A percentile compares a stretch with the other conserved stretches of the same genome.
Evolutionary conservation across 139 green algal species (phyloP).

Genomic region (Chlamydomonas eustigma): DNA sequence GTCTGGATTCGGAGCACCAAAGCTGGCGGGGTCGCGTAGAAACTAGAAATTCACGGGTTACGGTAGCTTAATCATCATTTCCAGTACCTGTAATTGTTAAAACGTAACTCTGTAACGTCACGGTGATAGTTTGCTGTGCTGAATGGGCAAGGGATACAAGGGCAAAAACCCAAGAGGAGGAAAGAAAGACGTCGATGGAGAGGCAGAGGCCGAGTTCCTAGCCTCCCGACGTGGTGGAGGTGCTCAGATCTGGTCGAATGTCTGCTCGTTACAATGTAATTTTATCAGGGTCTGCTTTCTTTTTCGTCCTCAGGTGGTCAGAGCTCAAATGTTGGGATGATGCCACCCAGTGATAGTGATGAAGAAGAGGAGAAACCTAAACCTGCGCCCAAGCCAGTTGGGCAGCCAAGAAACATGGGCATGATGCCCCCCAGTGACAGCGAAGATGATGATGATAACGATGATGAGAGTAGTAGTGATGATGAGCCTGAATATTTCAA

Average conservation of each 20-base stretch:
- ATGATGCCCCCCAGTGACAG: constrained; percentile 11
- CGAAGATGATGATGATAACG: neutral
- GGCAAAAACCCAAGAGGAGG: neutral
- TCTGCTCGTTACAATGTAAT: neutral
- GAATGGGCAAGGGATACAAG: constrained; percentile 13
- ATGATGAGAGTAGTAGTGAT: neutral
- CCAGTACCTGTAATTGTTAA: no score
- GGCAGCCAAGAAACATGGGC: neutral
- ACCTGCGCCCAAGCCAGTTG: neutral
- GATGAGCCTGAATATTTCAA: constrained; percentile 6
- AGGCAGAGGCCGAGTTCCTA: constrained; percentile 5
- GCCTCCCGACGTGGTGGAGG: neutral
- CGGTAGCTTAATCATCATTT: no score
- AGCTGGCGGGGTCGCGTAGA: no score
- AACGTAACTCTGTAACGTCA: no score
- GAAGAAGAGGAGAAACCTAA: neutral
- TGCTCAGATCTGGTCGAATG: neutral
- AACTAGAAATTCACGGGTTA: no score
- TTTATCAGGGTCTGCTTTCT: neutral
- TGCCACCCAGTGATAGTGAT: constrained; percentile 14
- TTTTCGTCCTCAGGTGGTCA: constrained; percentile 1
- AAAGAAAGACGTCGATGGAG: neutral
- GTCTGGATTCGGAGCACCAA: no score
- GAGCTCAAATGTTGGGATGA: constrained; percentile 2
- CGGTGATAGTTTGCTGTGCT: no score